Conservation (phyloP, 1,284 basidiomycete species). For the Exobasidium cylindrosporum region DNA sequence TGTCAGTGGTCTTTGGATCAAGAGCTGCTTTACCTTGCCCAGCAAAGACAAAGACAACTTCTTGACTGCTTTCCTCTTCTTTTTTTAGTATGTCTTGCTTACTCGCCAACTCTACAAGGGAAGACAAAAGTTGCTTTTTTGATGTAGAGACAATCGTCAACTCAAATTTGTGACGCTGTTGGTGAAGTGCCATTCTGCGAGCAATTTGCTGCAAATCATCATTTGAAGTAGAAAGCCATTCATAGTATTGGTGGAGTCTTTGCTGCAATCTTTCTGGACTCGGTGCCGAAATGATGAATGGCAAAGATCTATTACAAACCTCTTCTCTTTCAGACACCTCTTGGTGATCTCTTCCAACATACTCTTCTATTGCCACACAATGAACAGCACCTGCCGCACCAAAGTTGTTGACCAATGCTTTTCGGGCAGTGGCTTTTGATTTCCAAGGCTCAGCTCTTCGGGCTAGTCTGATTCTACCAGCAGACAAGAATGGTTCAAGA, state of each 20-base stretch:
- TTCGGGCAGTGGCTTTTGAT: not conserved
- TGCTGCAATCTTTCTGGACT: not conserved
- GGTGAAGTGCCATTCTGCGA: not conserved
- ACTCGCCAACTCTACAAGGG: not conserved
- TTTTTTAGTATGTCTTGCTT: not conserved
- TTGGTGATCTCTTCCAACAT: not conserved
- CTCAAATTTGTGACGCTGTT: not conserved
- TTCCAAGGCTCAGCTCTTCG: not conserved
- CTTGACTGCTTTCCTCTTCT: not conserved
- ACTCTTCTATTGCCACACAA: not conserved
- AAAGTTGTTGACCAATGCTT: not conserved
- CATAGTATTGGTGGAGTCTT: not conserved
- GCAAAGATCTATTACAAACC: not conserved
- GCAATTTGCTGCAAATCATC: not conserved
- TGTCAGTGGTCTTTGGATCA: not conserved
- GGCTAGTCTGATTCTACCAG: not conserved
- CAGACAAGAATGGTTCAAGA: not conserved
- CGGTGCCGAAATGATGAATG: not conserved
- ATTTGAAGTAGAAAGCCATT: not conserved
- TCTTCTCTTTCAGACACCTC: too few species aligned
- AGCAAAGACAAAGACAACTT: not conserved
- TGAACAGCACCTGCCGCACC: not conserved
- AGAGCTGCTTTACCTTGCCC: not conserved
- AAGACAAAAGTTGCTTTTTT: not conserved
- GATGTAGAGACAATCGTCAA: not conserved